A percentile compares a stretch with the other conserved stretches of the same genome.
Conservation (phyloP, 2,329 filamentous ascomycete genomes). For the Microsporum canis region DNA sequence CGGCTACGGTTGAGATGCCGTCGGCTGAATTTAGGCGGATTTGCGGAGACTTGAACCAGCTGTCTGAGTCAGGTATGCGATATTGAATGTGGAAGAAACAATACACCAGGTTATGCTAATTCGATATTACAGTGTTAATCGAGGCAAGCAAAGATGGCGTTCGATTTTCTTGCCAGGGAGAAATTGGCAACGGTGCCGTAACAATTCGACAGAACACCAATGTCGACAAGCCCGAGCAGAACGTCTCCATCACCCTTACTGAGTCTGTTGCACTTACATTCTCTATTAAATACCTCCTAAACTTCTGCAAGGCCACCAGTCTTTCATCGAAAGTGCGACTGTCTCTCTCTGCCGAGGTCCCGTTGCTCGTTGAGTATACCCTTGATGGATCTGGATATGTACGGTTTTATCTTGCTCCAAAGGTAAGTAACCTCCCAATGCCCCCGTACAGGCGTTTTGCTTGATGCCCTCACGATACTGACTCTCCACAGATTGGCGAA, state of each 20-base stretch:
- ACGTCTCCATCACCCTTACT: conserved; percentile 78
- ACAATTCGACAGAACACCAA: conserved; percentile 80
- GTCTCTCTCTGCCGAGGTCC: conserved; percentile 90
- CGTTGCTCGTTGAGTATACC: conserved; percentile 84
- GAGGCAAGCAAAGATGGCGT: conserved; percentile 95
- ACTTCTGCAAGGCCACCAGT: conserved; percentile 96
- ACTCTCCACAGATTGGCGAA: conserved; percentile 49
- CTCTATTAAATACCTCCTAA: conserved; percentile 97
- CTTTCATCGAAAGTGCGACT: conserved; percentile 76
- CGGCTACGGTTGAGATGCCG: conserved; percentile 81
- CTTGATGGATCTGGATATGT: conserved; percentile 74
- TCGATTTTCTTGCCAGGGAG: conserved; percentile 85
- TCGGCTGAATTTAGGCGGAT: conserved; percentile 86
- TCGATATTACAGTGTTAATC: conserved; percentile 58
- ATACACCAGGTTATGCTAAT: not conserved
- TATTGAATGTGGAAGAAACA: not conserved
- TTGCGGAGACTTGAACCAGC: conserved; percentile 76
- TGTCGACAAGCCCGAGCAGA: conserved; percentile 75
- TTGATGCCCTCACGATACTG: conserved; percentile 21
- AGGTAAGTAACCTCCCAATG: conserved; percentile 47
- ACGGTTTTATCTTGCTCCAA: conserved; percentile 95
- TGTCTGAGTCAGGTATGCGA: conserved; percentile 84
- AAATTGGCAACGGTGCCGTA: conserved; percentile 91
- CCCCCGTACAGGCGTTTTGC: not conserved
- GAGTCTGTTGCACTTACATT: conserved; percentile 94